Evolutionary conservation across 2,329 filamentous ascomycete genomes (phyloP).

Genomic region (Calonectria honghensis): DNA sequence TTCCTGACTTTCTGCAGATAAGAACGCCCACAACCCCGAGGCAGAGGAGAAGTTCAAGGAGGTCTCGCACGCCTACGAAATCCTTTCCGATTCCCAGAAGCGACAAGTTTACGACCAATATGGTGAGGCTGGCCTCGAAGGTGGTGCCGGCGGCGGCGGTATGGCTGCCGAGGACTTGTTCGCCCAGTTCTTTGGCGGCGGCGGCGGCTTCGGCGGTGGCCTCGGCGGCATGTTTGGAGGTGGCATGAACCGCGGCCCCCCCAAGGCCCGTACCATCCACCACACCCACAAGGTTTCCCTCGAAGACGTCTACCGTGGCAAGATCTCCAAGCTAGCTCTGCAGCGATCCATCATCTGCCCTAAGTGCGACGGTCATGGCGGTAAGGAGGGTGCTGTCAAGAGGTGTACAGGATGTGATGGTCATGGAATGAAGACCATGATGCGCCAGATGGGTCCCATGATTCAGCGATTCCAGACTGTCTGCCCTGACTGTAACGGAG

Average conservation of each 20-base stretch:
- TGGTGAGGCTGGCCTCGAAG: constrained; percentile 97
- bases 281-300: constrained; percentile 99
- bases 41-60: constrained; percentile 99
- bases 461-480: constrained; percentile 99
- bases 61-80: constrained; percentile 95
- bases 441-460: constrained; percentile 99
- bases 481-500: constrained; percentile 97
- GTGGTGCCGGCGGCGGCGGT: constrained; percentile 85
- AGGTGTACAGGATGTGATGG: constrained; percentile 94
- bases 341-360: constrained; percentile 98
- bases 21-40: constrained; percentile 94
- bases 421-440: constrained; percentile 99
- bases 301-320: constrained; percentile 98
- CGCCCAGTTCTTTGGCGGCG: constrained; percentile 93
- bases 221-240: constrained; percentile 87
- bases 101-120: constrained; percentile 96
- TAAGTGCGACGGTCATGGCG: constrained; percentile 94
- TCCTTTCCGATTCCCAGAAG: constrained; percentile 94
- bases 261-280: constrained; percentile 95
- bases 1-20: constrained; percentile 76
- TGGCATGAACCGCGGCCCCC: constrained; percentile 86
- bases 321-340: constrained; percentile 96
- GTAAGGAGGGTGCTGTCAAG: constrained; percentile 98
- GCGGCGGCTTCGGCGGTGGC: constrained; percentile 71
- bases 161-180: constrained; percentile 98